Evolutionary conservation across 805 yeast species (phyloP), one percentile per base, ranked within the genome.

Genomic region (Babjeviella inositovora): DNA sequence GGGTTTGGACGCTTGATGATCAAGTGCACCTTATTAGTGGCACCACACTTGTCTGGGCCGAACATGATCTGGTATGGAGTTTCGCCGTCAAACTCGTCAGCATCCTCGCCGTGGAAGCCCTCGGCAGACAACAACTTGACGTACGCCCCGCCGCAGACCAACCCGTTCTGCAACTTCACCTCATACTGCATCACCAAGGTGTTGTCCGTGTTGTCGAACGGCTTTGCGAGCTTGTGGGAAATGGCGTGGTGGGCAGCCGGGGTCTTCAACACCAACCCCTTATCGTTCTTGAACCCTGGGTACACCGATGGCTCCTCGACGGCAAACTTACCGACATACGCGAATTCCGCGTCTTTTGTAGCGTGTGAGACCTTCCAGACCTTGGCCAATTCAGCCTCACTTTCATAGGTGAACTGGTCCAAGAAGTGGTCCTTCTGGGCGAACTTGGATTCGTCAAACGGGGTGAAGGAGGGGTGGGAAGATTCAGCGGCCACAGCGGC

Each of bases 11-110:
- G 62, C 27, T 60, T 64, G 29, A 82, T 38, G 26, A 82, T 77
- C 33, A 84, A 67, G 39, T 79, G 93, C 16, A 85, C 72, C 46
- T 70, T 76, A 51, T 82, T 79, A 21, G 74, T 62, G 25, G 69
- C 41, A 3, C 93, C 93, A 51, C 96, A 85, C 43, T 64, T 69
- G 48, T 85, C 96, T 20, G 96, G 96, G 11, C 96, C 96, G 53
- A 85, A 85, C 87, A 85, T 76, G 32, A 85, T 51, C 45, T 76
- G 82, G 50, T 75, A 81, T 2, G 84, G 79, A 4, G 92, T 62
- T 14, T 58, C 69, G 29, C 66, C 62, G 32, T 53, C 57, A 53
- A 82, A 75, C 29, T 65, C 63, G 18, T 47, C 42, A 17, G 50
- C 54, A 26, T 41, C 46, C 1, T 41, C 54, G 13, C 48, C 42